phyloP scores from a whole-genome alignment of 192 early-diverging fungal species.

The Podila epigama region DNA sequence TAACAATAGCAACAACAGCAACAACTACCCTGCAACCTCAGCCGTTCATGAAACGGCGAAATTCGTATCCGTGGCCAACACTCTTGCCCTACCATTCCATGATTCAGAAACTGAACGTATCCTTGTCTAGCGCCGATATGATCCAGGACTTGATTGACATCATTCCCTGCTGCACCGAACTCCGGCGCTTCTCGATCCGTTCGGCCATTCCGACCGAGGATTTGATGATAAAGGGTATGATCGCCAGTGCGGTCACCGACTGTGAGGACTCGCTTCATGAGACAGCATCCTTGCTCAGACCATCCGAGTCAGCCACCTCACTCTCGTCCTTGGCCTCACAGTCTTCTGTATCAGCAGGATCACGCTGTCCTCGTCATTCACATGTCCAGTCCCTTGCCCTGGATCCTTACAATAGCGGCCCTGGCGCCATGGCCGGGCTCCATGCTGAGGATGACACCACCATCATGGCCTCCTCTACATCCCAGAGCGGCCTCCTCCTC shows the following conservation, averaged over 20 bases:
- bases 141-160: constrained; percentile 32
- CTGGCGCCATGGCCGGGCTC: constrained; percentile 4
- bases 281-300: not conserved
- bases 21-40: not conserved
- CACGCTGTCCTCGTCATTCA: not conserved
- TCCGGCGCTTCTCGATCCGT: constrained; percentile 23
- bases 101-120: constrained; percentile 28
- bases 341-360: not conserved
- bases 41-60: constrained; percentile 5
- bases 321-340: constrained; percentile 4
- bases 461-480: constrained; percentile 16
- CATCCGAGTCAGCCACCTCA: not conserved
- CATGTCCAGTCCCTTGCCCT: constrained; percentile 14
- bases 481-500: constrained; percentile 17
- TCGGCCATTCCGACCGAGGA: constrained; percentile 34
- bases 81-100: constrained; percentile 39
- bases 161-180: constrained; percentile 39
- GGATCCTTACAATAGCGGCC: constrained; percentile 9
- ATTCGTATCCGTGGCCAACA: constrained; percentile 48
- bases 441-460: constrained; percentile 31
- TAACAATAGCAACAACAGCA: not conserved
- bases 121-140: constrained; percentile 29
- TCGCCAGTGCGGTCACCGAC: constrained; percentile 24
- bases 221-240: constrained; percentile 15
- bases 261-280: constrained; percentile 1